Evolutionary conservation across 305 asterid genomes (phyloP).

Genomic region (Plantago coronopus): DNA sequence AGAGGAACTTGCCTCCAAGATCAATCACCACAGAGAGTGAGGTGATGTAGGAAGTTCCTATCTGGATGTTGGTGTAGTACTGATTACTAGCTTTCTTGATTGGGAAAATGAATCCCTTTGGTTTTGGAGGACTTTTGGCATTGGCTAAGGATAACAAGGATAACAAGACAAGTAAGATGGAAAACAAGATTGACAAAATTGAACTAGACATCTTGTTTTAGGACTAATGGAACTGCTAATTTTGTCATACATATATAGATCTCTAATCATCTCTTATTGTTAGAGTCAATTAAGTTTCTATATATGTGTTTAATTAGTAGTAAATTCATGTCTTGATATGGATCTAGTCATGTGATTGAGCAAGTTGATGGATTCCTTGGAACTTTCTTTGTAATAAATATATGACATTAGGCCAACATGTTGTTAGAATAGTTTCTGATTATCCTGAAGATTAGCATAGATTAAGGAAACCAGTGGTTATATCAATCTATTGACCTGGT

Average conservation of each 20-base stretch:
- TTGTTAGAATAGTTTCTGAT: neutral
- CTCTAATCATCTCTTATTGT: neutral
- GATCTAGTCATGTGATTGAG: neutral
- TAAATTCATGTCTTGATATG: neutral
- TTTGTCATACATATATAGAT: neutral
- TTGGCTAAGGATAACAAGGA: slow-evolving; percentile 15
- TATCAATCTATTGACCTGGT: too few species aligned
- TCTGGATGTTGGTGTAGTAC: slow-evolving; percentile 35
- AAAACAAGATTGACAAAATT: slow-evolving; percentile 7
- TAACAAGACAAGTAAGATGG: slow-evolving; percentile 11
- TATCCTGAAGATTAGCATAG: neutral
- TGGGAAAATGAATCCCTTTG: slow-evolving; percentile 33
- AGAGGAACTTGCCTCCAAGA: slow-evolving; percentile 44
- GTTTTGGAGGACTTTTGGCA: slow-evolving; percentile 28
- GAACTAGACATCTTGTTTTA: neutral
- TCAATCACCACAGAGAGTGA: slow-evolving; percentile 36
- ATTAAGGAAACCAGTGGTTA: neutral
- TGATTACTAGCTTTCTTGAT: slow-evolving; percentile 42
- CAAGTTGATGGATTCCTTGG: slow-evolving; percentile 1
- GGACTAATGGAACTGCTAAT: neutral
- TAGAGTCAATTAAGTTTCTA: neutral
- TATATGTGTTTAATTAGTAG: too few species aligned
- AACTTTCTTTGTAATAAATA: neutral
- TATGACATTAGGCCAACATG: neutral
- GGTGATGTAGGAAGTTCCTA: slow-evolving; percentile 38